Evolutionary conservation across 2,329 filamentous ascomycete species (phyloP).

Genomic region (Sclerotinia spermophila): DNA sequence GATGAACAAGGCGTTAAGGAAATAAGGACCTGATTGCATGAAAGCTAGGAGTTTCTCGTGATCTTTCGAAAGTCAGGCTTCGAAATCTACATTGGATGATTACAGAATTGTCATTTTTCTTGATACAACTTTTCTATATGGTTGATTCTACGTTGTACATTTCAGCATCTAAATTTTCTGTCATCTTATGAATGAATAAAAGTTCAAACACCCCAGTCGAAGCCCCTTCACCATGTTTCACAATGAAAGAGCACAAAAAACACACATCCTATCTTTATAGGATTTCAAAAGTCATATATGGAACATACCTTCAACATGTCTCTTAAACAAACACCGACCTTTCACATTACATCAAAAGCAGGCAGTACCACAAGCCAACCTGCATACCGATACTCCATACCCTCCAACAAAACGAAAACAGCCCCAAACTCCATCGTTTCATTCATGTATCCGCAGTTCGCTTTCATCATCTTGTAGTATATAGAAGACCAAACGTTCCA

Average conservation of each 20-base stretch:
- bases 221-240: not conserved
- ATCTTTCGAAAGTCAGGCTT: conserved; percentile 11
- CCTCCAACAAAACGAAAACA: not conserved
- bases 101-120: not conserved
- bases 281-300: not conserved
- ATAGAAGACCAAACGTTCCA: not conserved
- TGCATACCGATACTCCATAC: not conserved
- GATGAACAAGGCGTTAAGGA: conserved; percentile 13
- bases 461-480: not conserved
- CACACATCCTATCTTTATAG: not conserved
- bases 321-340: not conserved
- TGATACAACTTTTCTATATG: not conserved
- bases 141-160: not conserved
- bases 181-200: not conserved
- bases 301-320: not conserved
- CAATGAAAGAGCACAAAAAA: not conserved
- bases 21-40: not conserved
- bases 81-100: conserved; percentile 1
- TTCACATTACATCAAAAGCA: not conserved
- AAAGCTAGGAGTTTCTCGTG: conserved; percentile 12
- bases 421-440: not conserved
- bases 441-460: conserved; percentile 4
- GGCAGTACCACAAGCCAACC: not conserved
- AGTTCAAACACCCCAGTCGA: not conserved
- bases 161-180: not conserved